These are phyloP conservation scores for Penicillium sclerotiorum DNA, from an alignment of 2,329 filamentous ascomycete genomes.

Conservation along the genomic window DNA sequence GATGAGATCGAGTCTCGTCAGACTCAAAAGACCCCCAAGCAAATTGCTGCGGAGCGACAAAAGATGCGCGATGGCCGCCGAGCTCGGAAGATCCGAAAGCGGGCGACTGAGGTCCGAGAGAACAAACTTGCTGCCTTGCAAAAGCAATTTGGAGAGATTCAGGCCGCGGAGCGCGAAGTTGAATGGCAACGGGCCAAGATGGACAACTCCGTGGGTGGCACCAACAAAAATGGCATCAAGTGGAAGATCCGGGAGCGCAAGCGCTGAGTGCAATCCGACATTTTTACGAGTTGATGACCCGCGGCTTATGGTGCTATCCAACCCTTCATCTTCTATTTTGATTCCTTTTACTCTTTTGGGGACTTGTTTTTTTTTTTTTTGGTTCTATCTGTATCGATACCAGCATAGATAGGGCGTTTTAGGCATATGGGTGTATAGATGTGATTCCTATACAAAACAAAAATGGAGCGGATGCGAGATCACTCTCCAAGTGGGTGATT, in stretches of 20 bases:
- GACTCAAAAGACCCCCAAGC: slow-evolving; percentile 46
- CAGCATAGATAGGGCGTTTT: slow-evolving; percentile 25
- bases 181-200: slow-evolving; percentile 64
- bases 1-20: slow-evolving; percentile 13
- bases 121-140: slow-evolving; percentile 56
- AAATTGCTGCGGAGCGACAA: slow-evolving; percentile 46
- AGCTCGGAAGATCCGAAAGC: slow-evolving; percentile 51
- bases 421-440: slow-evolving; percentile 3
- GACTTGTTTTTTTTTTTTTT: slow-evolving; percentile 1
- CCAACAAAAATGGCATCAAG: slow-evolving; percentile 65
- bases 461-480: not conserved
- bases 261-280: slow-evolving; percentile 40
- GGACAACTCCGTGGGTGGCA: slow-evolving; percentile 61
- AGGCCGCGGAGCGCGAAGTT: slow-evolving; percentile 58
- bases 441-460: not conserved
- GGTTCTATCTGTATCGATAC: slow-evolving; percentile 20
- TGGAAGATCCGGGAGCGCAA: slow-evolving; percentile 67
- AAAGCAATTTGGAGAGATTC: slow-evolving; percentile 58
- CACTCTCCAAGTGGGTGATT: not conserved
- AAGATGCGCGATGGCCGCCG: slow-evolving; percentile 41
- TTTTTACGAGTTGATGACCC: slow-evolving; percentile 19
- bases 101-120: slow-evolving; percentile 51
- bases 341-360: not conserved
- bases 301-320: slow-evolving; percentile 14
- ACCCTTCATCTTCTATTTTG: slow-evolving; percentile 3